phyloP scores from a whole-genome alignment of 2,329 filamentous ascomycete species.

The Trichoderma harzianum region DNA sequence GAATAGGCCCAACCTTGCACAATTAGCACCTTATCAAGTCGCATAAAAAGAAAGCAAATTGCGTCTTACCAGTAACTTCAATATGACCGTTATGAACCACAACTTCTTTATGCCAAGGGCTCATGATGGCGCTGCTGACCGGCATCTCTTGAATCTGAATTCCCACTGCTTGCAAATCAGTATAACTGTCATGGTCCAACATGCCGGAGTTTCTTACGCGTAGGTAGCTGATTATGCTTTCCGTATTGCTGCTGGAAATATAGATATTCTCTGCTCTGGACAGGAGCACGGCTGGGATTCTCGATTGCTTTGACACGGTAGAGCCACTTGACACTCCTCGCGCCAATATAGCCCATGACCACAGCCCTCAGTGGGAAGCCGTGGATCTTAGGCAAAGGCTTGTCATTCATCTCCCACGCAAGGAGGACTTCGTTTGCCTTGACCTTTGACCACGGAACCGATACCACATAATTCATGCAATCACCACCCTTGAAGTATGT shows the following conservation, averaged over 20 bases:
- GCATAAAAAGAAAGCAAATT: background rate
- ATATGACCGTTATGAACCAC: constrained; percentile 60
- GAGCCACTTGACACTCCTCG: constrained; percentile 61
- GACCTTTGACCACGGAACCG: constrained; percentile 65
- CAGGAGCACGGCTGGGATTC: constrained; percentile 54
- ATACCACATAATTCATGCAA: constrained; percentile 64
- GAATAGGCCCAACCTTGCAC: constrained; percentile 55
- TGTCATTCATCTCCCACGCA: constrained; percentile 69
- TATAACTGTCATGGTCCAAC: background rate
- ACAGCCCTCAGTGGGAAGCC: constrained; percentile 61
- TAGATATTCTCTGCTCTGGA: constrained; percentile 63
- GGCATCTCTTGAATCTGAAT: constrained; percentile 72
- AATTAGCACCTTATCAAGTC: background rate
- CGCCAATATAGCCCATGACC: constrained; percentile 65
- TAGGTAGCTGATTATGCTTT: constrained; percentile 54
- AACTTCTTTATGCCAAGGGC: constrained; percentile 57
- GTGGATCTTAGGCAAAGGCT: constrained; percentile 61
- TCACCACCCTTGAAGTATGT: constrained; percentile 69
- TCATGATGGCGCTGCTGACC: constrained; percentile 64
- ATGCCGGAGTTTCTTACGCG: background rate
- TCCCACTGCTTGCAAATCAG: constrained; percentile 45
- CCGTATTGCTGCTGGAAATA: constrained; percentile 67
- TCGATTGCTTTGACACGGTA: constrained; percentile 60
- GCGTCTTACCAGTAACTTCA: background rate
- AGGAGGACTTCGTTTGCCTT: constrained; percentile 64